phyloP scores from a whole-genome alignment of 2,329 filamentous ascomycete genomes.

The Chaetothyriales sp. region DNA sequence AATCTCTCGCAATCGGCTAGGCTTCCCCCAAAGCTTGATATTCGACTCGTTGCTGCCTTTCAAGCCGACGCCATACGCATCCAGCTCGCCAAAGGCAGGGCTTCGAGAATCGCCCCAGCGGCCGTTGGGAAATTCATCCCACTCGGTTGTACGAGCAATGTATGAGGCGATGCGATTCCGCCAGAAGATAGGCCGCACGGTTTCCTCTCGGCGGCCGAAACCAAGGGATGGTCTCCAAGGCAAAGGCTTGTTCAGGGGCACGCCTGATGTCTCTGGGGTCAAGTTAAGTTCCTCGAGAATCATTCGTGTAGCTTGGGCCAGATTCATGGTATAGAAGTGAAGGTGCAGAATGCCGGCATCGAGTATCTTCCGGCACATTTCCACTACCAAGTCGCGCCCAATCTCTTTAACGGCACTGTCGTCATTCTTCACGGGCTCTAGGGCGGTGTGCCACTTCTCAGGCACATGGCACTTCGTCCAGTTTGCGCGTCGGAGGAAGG shows the following conservation, averaged over 20 bases:
- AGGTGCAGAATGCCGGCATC: slow-evolving; percentile 70
- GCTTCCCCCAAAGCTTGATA: slow-evolving; percentile 84
- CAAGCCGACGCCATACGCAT: slow-evolving; percentile 83
- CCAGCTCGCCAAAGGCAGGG: slow-evolving; percentile 87
- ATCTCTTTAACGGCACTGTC: slow-evolving; percentile 83
- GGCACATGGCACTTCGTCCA: slow-evolving; percentile 84
- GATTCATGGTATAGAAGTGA: slow-evolving; percentile 99
- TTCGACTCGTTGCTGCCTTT: slow-evolving; percentile 94
- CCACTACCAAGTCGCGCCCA: slow-evolving; percentile 70
- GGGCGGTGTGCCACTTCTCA: slow-evolving; percentile 58
- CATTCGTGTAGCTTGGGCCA: slow-evolving; percentile 86
- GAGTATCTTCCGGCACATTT: slow-evolving; percentile 78
- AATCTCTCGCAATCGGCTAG: slow-evolving; percentile 63
- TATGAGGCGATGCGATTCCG: slow-evolving; percentile 93
- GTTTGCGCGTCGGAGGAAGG: slow-evolving; percentile 75
- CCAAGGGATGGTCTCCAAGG: slow-evolving; percentile 93
- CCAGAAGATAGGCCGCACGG: slow-evolving; percentile 98
- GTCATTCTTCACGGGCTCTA: slow-evolving; percentile 94
- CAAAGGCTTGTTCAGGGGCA: slow-evolving; percentile 72
- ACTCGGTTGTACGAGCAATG: slow-evolving; percentile 86
- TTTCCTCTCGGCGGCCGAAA: slow-evolving; percentile 75
- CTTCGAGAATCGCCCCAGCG: slow-evolving; percentile 96
- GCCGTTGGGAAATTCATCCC: slow-evolving; percentile 98
- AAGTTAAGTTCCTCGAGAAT: slow-evolving; percentile 79
- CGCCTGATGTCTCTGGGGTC: slow-evolving; percentile 54